phyloP scores from a whole-genome alignment of 2,329 filamentous ascomycete genomes.

The Chrysoporthe deuterocubensis region DNA sequence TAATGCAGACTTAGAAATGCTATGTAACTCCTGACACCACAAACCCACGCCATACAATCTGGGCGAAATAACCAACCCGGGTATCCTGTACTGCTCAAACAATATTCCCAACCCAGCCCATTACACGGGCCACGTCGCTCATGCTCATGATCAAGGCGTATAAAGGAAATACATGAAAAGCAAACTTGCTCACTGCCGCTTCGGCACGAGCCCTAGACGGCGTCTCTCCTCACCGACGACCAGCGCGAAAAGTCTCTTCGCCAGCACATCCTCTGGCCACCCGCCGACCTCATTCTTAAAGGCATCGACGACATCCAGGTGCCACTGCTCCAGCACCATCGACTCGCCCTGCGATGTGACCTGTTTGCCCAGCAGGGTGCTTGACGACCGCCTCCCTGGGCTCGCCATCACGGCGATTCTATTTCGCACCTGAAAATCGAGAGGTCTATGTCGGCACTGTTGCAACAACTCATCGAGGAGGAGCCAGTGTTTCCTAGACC shows the following conservation, averaged over 20 bases:
- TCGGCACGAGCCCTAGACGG: constrained; percentile 32
- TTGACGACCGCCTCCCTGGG: constrained; percentile 30
- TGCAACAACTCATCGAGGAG: constrained; percentile 56
- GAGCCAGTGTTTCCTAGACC: constrained; percentile 59
- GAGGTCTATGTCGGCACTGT: constrained; percentile 48
- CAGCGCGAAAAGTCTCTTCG: constrained; percentile 58
- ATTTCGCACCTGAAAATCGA: constrained; percentile 41
- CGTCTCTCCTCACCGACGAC: constrained; percentile 55
- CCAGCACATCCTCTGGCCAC: constrained; percentile 55
- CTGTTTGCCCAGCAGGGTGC: constrained; percentile 51
- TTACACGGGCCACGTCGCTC: constrained; percentile 8
- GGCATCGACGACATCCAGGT: constrained; percentile 61
- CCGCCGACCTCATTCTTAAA: constrained; percentile 52
- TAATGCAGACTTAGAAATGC: background rate
- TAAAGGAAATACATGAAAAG: constrained; percentile 25
- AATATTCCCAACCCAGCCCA: constrained; percentile 5
- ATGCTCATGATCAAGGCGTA: constrained; percentile 23
- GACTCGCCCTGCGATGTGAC: constrained; percentile 51
- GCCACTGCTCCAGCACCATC: constrained; percentile 58
- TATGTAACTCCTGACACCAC: constrained; percentile 25
- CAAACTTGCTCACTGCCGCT: constrained; percentile 24
- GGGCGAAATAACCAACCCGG: constrained; percentile 24
- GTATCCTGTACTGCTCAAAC: constrained; percentile 25
- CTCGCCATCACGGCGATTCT: constrained; percentile 33
- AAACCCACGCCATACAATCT: constrained; percentile 26